Percentiles rank a stretch among this genome's conserved stretches.
Conservation (phyloP, 176 grass and related monocot species). For the Alopecurus myosuroides region DNA sequence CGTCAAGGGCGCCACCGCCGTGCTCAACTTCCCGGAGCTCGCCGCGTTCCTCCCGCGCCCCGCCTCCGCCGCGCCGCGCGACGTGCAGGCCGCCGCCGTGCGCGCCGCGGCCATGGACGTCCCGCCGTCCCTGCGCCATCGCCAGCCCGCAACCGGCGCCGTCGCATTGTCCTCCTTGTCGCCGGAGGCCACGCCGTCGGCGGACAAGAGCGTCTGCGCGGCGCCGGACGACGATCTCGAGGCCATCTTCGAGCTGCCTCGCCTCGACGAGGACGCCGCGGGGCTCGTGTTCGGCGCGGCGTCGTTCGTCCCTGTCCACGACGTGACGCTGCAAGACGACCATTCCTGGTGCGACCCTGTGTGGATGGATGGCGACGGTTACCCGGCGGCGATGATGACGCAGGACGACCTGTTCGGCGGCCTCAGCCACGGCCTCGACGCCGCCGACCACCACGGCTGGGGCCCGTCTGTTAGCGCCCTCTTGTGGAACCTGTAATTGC, state of each 20-base stretch:
- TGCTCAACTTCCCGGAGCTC: conserved; percentile 87
- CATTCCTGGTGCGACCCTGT: conserved; percentile 2
- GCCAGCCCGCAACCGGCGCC: background rate
- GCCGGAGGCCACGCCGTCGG: too few species aligned
- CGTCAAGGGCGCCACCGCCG: conserved; percentile 72
- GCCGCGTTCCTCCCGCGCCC: conserved; percentile 64
- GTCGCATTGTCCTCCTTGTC: background rate
- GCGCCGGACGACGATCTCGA: conserved; percentile 31
- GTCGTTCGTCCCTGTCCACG: conserved; percentile 1
- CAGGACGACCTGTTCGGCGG: conserved; percentile 13
- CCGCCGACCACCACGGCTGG: conserved; percentile 21
- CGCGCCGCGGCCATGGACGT: conserved; percentile 67
- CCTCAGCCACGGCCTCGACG: conserved; percentile 1
- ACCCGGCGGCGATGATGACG: background rate
- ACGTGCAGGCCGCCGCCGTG: conserved; percentile 85
- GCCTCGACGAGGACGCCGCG: conserved; percentile 31
- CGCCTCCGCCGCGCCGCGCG: conserved; percentile 63
- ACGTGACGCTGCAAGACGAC: background rate
- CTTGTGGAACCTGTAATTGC: background rate
- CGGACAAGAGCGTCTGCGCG: background rate
- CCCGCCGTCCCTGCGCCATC: background rate
- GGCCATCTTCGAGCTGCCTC: conserved; percentile 41
- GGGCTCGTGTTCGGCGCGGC: too few species aligned
- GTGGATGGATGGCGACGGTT: conserved; percentile 8
- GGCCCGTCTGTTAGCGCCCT: background rate